These are phyloP conservation scores for Jasminum sambac DNA, from an alignment of 257 asterid species.

Conservation along the genomic window DNA sequence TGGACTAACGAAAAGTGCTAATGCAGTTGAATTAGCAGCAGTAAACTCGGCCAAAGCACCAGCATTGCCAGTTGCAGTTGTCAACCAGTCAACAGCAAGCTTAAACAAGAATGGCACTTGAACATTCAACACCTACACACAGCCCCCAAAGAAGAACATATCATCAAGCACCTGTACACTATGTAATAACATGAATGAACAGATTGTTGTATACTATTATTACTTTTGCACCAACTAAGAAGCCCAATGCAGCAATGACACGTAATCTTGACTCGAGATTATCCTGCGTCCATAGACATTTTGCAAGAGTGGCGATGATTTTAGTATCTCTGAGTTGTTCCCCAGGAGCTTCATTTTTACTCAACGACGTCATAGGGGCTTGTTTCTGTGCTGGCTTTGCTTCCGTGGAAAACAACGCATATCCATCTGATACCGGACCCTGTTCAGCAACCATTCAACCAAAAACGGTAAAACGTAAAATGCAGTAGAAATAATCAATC, in stretches of 20 bases:
- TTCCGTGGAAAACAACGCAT: slow-evolving; percentile 65
- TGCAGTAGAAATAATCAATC: neutral
- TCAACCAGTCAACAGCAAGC: slow-evolving; percentile 93
- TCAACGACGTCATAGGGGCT: slow-evolving; percentile 34
- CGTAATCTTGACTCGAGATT: slow-evolving; percentile 75
- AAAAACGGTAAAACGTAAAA: neutral
- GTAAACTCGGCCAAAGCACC: slow-evolving; percentile 72
- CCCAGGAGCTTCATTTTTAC: slow-evolving; percentile 32
- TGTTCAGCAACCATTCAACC: slow-evolving; percentile 25
- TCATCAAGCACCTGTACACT: neutral
- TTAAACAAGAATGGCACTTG: slow-evolving; percentile 98
- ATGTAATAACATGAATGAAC: neutral
- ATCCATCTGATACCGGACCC: slow-evolving; percentile 50
- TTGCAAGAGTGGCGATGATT: slow-evolving; percentile 67
- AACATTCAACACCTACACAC: slow-evolving; percentile 82
- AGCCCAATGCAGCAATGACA: slow-evolving; percentile 76
- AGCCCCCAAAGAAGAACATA: slow-evolving; percentile 19
- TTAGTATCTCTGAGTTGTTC: slow-evolving; percentile 53
- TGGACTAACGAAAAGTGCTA: slow-evolving; percentile 85
- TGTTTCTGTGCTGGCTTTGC: slow-evolving; percentile 36
- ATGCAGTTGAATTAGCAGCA: slow-evolving; percentile 70
- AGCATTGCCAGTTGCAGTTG: slow-evolving; percentile 73
- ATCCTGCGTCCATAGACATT: slow-evolving; percentile 90
- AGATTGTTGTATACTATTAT: slow-evolving; percentile 3
- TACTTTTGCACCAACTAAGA: slow-evolving; percentile 88